phyloP scores from a whole-genome alignment of 805 yeast species.

The Candida golubevii region DNA sequence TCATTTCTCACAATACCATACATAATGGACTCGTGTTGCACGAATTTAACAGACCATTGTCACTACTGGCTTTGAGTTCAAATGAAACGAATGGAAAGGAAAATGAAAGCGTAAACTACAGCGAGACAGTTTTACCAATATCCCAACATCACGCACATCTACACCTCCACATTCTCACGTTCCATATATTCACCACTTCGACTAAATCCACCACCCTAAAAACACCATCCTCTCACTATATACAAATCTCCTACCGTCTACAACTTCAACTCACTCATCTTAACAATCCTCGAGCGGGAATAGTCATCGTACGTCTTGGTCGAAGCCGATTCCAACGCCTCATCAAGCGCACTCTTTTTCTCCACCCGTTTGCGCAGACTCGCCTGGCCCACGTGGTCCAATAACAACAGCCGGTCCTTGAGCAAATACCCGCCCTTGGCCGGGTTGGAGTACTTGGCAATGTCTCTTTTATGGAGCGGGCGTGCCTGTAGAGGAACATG shows the following conservation, averaged over 20 bases:
- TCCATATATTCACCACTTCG: neutral
- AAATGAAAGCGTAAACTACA: too few relatives aligned
- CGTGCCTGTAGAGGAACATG: constrained; percentile 80
- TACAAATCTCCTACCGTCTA: neutral
- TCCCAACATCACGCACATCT: too few relatives aligned
- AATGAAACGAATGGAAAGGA: too few relatives aligned
- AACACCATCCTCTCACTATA: neutral
- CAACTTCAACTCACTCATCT: constrained; percentile 8
- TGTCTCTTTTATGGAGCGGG: constrained; percentile 79
- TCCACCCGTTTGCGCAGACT: constrained; percentile 13
- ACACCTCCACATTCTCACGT: neutral
- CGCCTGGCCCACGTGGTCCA: constrained; percentile 30
- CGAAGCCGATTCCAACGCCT: constrained; percentile 32
- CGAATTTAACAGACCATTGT: too few relatives aligned
- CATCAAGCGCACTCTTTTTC: constrained; percentile 34
- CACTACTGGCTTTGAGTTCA: too few relatives aligned
- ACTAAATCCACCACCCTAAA: neutral
- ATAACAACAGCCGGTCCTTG: constrained; percentile 34
- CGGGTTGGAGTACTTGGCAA: constrained; percentile 68
- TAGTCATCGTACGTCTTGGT: constrained; percentile 15
- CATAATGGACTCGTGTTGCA: too few relatives aligned
- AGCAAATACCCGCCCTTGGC: constrained; percentile 73
- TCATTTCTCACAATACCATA: too few relatives aligned
- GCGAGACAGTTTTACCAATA: too few relatives aligned
- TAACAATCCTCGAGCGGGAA: constrained; percentile 11